A percentile compares a stretch with the other conserved stretches of the same genome.
Conservation (phyloP, 805 yeast species). For the Zygosaccharomyces lentus region DNA sequence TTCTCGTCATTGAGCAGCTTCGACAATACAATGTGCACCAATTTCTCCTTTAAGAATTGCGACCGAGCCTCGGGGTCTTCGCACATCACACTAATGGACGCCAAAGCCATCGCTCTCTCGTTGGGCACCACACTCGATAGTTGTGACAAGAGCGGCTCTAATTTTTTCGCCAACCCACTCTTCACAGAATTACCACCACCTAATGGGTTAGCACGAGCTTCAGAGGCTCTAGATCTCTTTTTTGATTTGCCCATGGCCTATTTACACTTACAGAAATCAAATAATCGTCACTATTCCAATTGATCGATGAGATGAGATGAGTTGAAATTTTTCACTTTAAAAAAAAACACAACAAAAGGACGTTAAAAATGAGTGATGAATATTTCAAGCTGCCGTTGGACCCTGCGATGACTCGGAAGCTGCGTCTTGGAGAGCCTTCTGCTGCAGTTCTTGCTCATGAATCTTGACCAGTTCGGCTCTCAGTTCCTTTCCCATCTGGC, state of each 20-base stretch:
- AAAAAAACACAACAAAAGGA: not conserved
- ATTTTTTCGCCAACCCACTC: conserved; percentile 48
- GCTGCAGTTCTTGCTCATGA: conserved; percentile 11
- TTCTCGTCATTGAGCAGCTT: conserved; percentile 61
- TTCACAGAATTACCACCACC: conserved; percentile 41
- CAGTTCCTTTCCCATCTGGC: conserved; percentile 26
- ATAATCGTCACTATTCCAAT: not conserved
- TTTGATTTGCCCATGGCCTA: conserved; percentile 67
- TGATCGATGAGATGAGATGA: conserved; percentile 10
- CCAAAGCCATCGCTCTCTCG: conserved; percentile 74
- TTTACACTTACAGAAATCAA: conserved; percentile 1
- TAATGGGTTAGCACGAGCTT: conserved; percentile 37
- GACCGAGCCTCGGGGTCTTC: conserved; percentile 65
- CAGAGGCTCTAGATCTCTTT: conserved; percentile 54
- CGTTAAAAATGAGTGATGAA: not conserved
- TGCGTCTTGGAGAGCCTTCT: conserved; percentile 7
- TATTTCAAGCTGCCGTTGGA: conserved; percentile 1
- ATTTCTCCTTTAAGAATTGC: conserved; percentile 62
- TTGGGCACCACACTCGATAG: conserved; percentile 58
- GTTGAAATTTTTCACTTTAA: conserved; percentile 13
- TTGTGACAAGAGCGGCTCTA: conserved; percentile 64
- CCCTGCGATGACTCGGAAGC: not conserved
- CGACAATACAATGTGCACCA: conserved; percentile 60
- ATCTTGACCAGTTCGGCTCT: conserved; percentile 19
- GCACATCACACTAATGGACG: conserved; percentile 64